phyloP scores from a whole-genome alignment of 208 protist genomes.

The Acanthamoeba healyi region DNA sequence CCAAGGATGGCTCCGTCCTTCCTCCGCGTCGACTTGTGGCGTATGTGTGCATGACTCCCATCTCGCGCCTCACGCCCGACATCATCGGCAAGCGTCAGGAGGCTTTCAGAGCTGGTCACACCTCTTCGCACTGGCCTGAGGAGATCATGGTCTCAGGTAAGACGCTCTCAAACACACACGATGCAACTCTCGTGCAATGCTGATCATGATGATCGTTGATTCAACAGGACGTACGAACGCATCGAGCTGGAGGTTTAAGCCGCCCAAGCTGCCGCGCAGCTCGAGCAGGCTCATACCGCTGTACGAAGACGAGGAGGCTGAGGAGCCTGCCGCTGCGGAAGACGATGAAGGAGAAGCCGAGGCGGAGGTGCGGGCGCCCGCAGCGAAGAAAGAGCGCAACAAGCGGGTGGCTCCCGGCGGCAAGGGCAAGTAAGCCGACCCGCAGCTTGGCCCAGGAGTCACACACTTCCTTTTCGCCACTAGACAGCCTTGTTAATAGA shows the following conservation, averaged over 20 bases:
- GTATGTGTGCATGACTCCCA: slow-evolving; percentile 67
- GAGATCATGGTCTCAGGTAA: slow-evolving; percentile 24
- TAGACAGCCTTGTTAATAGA: no score
- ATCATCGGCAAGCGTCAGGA: slow-evolving; percentile 16
- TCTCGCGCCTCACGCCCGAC: not conserved
- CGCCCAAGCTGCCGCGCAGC: not conserved
- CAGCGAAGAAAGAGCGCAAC: no score
- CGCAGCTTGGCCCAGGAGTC: no score
- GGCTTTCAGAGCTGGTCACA: not conserved
- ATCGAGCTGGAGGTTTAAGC: not conserved
- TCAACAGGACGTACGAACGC: not conserved
- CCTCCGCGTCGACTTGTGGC: not conserved
- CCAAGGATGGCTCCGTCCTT: not conserved
- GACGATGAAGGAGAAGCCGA: not conserved
- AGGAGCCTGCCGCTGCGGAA: not conserved
- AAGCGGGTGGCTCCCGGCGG: no score
- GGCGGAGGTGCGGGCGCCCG: no score
- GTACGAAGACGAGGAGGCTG: not conserved
- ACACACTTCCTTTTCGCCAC: no score
- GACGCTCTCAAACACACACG: no score
- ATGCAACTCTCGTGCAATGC: no score
- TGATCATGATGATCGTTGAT: not conserved
- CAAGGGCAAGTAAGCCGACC: no score
- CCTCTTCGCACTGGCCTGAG: slow-evolving; percentile 51
- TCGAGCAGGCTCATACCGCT: not conserved